Conservation (phyloP, 192 early-diverging fungal species). For the Coemansia asiatica region DNA sequence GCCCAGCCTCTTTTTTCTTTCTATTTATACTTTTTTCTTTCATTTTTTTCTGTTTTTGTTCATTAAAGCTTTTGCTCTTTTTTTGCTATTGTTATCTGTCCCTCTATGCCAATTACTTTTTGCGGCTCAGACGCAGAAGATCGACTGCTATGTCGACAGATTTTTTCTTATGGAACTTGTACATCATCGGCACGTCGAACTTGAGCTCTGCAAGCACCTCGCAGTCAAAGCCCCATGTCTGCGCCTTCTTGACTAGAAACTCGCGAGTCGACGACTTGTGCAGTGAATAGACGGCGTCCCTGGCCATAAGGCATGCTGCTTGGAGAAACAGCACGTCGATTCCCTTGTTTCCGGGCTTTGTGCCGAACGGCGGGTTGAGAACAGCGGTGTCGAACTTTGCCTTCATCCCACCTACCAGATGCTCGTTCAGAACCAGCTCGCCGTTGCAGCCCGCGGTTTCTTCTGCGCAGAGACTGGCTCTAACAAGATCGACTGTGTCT, state of each 20-base stretch:
- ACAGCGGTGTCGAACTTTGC: slow-evolving; percentile 71
- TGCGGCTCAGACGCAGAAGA: slow-evolving; percentile 60
- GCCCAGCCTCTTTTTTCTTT: not conserved
- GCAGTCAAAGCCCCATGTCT: slow-evolving; percentile 69
- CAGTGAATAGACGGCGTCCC: slow-evolving; percentile 69
- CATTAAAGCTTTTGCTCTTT: slow-evolving; percentile 3
- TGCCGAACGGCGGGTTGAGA: slow-evolving; percentile 84
- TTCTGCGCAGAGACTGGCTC: slow-evolving; percentile 51
- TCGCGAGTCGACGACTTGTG: slow-evolving; percentile 79
- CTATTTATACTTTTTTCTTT: not conserved
- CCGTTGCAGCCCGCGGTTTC: slow-evolving; percentile 7
- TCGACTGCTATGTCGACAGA: slow-evolving; percentile 72
- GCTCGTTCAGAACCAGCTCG: slow-evolving; percentile 23
- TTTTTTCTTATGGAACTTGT: slow-evolving; percentile 78
- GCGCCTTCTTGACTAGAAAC: slow-evolving; percentile 67
- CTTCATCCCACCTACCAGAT: slow-evolving; percentile 47
- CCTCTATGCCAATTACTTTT: not conserved
- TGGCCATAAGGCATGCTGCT: slow-evolving; percentile 62
- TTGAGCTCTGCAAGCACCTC: slow-evolving; percentile 74
- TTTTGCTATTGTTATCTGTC: not conserved
- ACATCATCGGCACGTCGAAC: slow-evolving; percentile 78
- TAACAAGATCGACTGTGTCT: slow-evolving; percentile 65
- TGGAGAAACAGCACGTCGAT: slow-evolving; percentile 74
- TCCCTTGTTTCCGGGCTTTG: slow-evolving; percentile 69
- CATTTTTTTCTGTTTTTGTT: slow-evolving; percentile 13